Base-by-base conservation (phyloP, 257 asterid species). In the Plectranthus barbatus region DNA sequence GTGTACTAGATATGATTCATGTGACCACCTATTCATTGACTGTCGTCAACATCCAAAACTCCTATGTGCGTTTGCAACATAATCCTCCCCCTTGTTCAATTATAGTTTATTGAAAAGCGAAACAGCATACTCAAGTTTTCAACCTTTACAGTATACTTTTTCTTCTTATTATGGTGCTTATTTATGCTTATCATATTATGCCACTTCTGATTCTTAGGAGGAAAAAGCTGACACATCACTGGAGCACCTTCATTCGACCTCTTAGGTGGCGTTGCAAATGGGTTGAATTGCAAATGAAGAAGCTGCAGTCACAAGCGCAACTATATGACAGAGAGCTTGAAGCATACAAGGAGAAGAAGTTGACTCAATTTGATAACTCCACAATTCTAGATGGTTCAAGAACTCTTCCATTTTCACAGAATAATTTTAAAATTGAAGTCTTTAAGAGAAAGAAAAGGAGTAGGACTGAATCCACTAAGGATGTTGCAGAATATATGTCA, bases 251-350 rank as follows among this genome's bases (percentile, higher is more conserved):
- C 59, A 33, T 79, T 24, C 78, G 53, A 64, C 86, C 93, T 21
- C 59, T 87, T 23, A 71, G 40, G 80, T 81, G 90, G 95, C 83
- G 93, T 12, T 84, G 95, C 73, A 84, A 81, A 76, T 87, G 93
- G 93, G 14, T 44, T 58, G 95, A 87, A 71, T 66, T 87, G 70
- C 86, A 81, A 74, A 68, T 79, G 33, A 67, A 59, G 77, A 84
- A 77, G 68, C 54, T 86, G n/a, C 67, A 75, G 24, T 62, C 63
- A 20, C 79, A 70, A 66, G 83, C 83, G 45, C 60, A 36, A 62
- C 65, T 56, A 56, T 86, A 79, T 36, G 83, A 77, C 60, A 74
- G 57, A 62, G 67, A 80, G 54, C 85, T 88, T 68, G 73, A 68
- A 51, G 68, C 68, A 41, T 66, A 14, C 60, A 29, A 23, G 26